Conservation (phyloP, 148 eudicot species). For the Amaranthus palmeri region DNA sequence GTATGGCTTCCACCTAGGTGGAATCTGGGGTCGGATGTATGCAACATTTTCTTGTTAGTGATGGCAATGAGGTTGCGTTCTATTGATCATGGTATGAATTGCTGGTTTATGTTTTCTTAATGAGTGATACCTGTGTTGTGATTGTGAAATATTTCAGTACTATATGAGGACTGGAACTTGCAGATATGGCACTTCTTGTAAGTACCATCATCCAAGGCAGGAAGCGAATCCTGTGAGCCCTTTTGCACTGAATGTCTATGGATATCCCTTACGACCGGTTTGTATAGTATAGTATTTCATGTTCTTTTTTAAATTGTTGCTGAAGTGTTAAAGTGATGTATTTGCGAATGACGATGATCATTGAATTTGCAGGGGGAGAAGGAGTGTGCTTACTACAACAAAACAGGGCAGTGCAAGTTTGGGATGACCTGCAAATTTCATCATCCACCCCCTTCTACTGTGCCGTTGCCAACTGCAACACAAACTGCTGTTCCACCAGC, state of each 20-base stretch:
- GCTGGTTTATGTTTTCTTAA: neutral
- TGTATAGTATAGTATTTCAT: constrained; percentile 16
- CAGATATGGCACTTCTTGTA: constrained; percentile 91
- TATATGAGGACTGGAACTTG: constrained; percentile 89
- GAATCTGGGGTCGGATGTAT: too few species aligned
- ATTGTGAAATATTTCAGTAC: constrained; percentile 44
- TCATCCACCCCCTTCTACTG: constrained; percentile 73
- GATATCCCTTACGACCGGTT: constrained; percentile 86
- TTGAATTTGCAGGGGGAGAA: constrained; percentile 73
- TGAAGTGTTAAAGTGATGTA: too few species aligned
- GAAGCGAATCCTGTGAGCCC: constrained; percentile 52
- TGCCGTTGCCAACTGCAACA: constrained; percentile 35
- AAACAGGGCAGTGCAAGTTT: constrained; percentile 90
- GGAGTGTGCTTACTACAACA: constrained; percentile 83
- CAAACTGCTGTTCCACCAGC: constrained; percentile 42
- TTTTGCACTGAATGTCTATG: constrained; percentile 49
- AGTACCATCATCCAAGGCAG: constrained; percentile 92
- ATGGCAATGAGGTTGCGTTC: too few species aligned
- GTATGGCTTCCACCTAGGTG: too few species aligned
- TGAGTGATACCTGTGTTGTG: neutral
- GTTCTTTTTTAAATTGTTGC: neutral
- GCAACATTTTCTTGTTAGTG: too few species aligned
- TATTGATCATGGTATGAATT: too few species aligned
- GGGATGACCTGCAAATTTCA: constrained; percentile 92
- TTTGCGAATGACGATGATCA: neutral